A percentile compares a stretch with the other conserved stretches of the same genome.
Conservation (phyloP, 1,284 basidiomycete genomes). For the Coriolopsis trogii region DNA sequence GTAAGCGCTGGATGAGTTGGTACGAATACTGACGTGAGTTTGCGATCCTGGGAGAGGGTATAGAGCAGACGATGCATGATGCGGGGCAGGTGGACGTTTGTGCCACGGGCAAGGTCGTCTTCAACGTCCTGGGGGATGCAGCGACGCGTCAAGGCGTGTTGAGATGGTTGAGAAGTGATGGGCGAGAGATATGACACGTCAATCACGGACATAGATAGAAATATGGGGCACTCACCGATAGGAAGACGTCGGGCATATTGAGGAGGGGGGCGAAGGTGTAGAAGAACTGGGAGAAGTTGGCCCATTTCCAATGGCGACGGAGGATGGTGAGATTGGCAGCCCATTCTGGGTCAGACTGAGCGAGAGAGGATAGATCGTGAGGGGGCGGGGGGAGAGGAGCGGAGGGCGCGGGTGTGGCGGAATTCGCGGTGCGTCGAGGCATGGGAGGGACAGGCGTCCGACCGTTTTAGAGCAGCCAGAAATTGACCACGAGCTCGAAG, state of each 20-base stretch:
- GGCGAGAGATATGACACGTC: slow-evolving; percentile 7
- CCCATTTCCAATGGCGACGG: slow-evolving; percentile 82
- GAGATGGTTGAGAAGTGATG: slow-evolving; percentile 1
- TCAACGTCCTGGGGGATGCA: slow-evolving; percentile 64
- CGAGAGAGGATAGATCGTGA: slow-evolving; percentile 26
- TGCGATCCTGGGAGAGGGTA: slow-evolving; percentile 78
- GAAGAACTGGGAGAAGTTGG: slow-evolving; percentile 81
- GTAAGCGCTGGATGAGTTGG: slow-evolving; percentile 15
- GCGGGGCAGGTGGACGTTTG: slow-evolving; percentile 63
- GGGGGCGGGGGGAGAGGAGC: slow-evolving; percentile 28
- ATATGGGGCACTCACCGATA: slow-evolving; percentile 52
- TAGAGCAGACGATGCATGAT: slow-evolving; percentile 74
- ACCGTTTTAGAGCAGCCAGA: slow-evolving; percentile 32
- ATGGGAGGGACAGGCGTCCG: slow-evolving; percentile 35
- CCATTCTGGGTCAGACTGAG: slow-evolving; percentile 33
- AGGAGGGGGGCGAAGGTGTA: slow-evolving; percentile 73
- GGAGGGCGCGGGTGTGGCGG: slow-evolving; percentile 32
- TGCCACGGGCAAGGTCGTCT: slow-evolving; percentile 67
- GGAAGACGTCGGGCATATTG: slow-evolving; percentile 62
- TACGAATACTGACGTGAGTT: slow-evolving; percentile 64
- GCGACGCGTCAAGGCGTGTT: slow-evolving; percentile 18
- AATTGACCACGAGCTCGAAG: slow-evolving; percentile 18
- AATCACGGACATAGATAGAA: slow-evolving; percentile 11
- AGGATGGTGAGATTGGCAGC: slow-evolving; percentile 47
- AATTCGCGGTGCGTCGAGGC: slow-evolving; percentile 37